Percentiles rank a stretch among this genome's conserved stretches.
These are phyloP conservation scores for Didymosphaeria variabile DNA, from an alignment of 2,329 filamentous ascomycete species.

Conservation along the genomic window DNA sequence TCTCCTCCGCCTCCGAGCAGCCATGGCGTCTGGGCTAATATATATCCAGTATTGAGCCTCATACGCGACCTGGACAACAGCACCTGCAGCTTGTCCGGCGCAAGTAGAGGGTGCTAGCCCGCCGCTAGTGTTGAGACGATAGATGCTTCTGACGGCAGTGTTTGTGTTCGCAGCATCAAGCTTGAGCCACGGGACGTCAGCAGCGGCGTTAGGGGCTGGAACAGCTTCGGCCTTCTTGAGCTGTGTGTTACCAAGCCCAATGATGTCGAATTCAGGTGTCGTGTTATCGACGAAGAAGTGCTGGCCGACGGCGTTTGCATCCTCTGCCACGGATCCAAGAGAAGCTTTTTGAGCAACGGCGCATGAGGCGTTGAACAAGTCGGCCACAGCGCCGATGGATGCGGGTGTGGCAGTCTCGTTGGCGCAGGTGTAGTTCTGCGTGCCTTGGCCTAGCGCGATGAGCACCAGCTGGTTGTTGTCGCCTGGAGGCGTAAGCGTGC, in stretches of 20 bases:
- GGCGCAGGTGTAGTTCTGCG: slow-evolving; percentile 61
- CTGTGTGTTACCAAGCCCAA: slow-evolving; percentile 70
- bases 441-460: slow-evolving; percentile 58
- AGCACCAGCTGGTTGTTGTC: slow-evolving; percentile 50
- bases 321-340: slow-evolving; percentile 33
- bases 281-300: slow-evolving; percentile 80
- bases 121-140: slow-evolving; percentile 83
- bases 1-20: slow-evolving; percentile 17
- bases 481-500: slow-evolving; percentile 34
- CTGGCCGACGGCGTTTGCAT: slow-evolving; percentile 62
- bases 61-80: slow-evolving; percentile 80
- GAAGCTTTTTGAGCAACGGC: slow-evolving; percentile 34
- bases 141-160: slow-evolving; percentile 72
- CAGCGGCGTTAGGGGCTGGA: slow-evolving; percentile 70
- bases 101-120: slow-evolving; percentile 79
- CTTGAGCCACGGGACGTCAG: slow-evolving; percentile 80
- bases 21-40: slow-evolving; percentile 25
- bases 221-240: slow-evolving; percentile 71
- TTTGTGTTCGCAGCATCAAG: slow-evolving; percentile 60
- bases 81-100: slow-evolving; percentile 52
- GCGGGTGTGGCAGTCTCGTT: slow-evolving; percentile 42
- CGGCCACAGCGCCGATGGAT: slow-evolving; percentile 56
- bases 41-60: slow-evolving; percentile 79
- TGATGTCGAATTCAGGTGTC: slow-evolving; percentile 84
- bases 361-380: slow-evolving; percentile 56